Percentiles rank a stretch among this genome's conserved stretches.
phyloP scores from a whole-genome alignment of 2,329 filamentous ascomycete genomes.

The Neodidymelliopsis sp. region DNA sequence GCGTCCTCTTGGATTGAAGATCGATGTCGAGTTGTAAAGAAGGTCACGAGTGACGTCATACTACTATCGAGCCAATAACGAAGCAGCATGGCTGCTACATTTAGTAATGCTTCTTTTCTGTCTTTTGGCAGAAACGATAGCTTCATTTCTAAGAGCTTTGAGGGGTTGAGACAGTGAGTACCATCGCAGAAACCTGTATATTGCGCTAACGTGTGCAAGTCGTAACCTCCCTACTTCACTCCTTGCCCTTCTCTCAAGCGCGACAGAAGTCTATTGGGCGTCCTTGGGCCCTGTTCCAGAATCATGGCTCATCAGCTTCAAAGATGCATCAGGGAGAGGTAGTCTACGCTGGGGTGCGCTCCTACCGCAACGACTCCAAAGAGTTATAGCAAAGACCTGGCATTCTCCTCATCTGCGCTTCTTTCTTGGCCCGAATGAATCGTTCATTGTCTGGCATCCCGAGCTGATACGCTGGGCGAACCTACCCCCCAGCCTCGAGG shows the following conservation, averaged over 20 bases:
- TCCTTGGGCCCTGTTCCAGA: slow-evolving; percentile 37
- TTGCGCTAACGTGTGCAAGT: slow-evolving; percentile 23
- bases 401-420: slow-evolving; percentile 41
- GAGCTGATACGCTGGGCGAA: slow-evolving; percentile 43
- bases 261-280: slow-evolving; percentile 44
- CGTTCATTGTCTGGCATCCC: slow-evolving; percentile 47
- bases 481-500: slow-evolving; percentile 39
- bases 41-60: slow-evolving; percentile 41
- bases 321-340: slow-evolving; percentile 33
- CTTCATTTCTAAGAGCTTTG: slow-evolving; percentile 42
- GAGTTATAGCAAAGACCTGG: slow-evolving; percentile 32
- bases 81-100: slow-evolving; percentile 35
- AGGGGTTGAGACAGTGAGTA: slow-evolving; percentile 43
- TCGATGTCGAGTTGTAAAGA: neutral
- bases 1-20: neutral
- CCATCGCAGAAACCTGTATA: neutral
- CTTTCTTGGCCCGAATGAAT: slow-evolving; percentile 39
- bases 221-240: slow-evolving; percentile 41
- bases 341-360: slow-evolving; percentile 41
- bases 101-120: slow-evolving; percentile 40
- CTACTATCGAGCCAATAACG: slow-evolving; percentile 31
- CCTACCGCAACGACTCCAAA: slow-evolving; percentile 32
- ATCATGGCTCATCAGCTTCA: slow-evolving; percentile 46
- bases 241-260: slow-evolving; percentile 35
- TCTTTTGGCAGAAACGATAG: slow-evolving; percentile 45